These are phyloP conservation scores for Ceratocystis harringtonii DNA, from an alignment of 2,329 filamentous ascomycete genomes.

Conservation along the genomic window DNA sequence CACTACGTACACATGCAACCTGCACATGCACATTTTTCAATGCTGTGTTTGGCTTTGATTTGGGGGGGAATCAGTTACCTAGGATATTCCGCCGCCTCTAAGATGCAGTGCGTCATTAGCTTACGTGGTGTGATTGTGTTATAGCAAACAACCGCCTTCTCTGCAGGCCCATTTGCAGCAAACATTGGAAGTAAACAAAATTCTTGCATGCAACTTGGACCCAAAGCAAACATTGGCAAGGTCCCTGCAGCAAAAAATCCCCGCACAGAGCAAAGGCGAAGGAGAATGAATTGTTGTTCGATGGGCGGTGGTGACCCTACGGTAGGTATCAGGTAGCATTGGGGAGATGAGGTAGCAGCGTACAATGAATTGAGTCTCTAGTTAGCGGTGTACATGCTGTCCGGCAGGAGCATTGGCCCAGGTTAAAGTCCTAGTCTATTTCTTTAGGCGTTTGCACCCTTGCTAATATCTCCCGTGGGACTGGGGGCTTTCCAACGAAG, in stretches of 20 bases:
- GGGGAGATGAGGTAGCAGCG: background rate
- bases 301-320: too few relatives aligned
- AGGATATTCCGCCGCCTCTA: background rate
- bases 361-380: background rate
- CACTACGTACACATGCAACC: background rate
- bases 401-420: background rate
- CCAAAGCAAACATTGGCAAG: background rate
- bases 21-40: background rate
- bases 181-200: conserved; percentile 5
- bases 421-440: background rate
- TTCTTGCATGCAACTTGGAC: background rate
- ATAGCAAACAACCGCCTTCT: background rate
- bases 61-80: background rate
- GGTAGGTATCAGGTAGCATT: too few relatives aligned
- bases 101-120: background rate
- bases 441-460: background rate
- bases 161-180: background rate
- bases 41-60: background rate
- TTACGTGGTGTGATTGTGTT: background rate
- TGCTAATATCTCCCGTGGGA: background rate
- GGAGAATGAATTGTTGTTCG: background rate
- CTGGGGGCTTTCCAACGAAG: background rate
- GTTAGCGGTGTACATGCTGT: background rate
- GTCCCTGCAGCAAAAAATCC: background rate
- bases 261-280: background rate